A percentile compares a stretch with the other conserved stretches of the same genome.
Evolutionary conservation across 306 rosid species (phyloP).

Genomic region (Cyamopsis tetragonoloba): DNA sequence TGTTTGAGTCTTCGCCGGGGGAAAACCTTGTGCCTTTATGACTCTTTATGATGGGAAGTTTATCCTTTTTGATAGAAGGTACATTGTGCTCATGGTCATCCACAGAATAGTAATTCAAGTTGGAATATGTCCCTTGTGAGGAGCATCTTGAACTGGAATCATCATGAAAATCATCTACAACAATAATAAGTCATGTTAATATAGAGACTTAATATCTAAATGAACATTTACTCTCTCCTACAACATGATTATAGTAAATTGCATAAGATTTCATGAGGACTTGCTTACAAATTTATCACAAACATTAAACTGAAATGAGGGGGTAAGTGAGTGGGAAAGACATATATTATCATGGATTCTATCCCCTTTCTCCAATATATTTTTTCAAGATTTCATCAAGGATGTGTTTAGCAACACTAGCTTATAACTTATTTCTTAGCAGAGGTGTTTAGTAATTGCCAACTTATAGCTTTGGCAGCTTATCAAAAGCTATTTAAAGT

Average conservation of each 20-base stretch:
- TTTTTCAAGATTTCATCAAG: background rate
- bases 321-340: background rate
- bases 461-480: too few relatives aligned
- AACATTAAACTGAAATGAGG: background rate
- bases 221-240: background rate
- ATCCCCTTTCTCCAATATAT: background rate
- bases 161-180: constrained; percentile 73
- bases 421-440: too few relatives aligned
- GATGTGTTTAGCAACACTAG: too few relatives aligned
- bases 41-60: constrained; percentile 38
- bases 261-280: background rate
- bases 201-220: constrained; percentile 12
- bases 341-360: background rate
- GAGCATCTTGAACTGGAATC: constrained; percentile 75
- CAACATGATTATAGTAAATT: background rate
- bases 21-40: constrained; percentile 56
- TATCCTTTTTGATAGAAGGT: constrained; percentile 32
- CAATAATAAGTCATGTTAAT: constrained; percentile 24
- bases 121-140: constrained; percentile 67
- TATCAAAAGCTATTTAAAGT: too few relatives aligned
- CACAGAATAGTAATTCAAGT: constrained; percentile 48
- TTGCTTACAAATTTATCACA: background rate
- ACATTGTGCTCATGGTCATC: constrained; percentile 46
- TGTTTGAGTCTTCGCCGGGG: constrained; percentile 36
- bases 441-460: too few relatives aligned